phyloP scores from a whole-genome alignment of 306 rosid genomes.

The Carpinus fangiana region DNA sequence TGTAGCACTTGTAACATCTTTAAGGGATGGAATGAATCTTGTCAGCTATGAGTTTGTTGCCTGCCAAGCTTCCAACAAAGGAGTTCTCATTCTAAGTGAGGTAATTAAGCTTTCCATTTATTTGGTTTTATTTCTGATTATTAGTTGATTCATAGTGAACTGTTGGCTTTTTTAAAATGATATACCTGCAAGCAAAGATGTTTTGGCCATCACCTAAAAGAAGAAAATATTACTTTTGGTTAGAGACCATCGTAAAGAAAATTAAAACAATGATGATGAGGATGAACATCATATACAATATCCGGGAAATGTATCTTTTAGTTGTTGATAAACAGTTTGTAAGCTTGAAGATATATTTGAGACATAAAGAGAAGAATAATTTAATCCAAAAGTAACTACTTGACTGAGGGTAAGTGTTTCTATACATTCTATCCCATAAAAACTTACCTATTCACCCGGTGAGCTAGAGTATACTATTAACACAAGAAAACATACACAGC shows the following conservation, averaged over 20 bases:
- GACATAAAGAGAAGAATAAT: neutral
- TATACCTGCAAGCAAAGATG: no score
- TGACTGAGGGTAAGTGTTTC: no score
- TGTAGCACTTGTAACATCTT: constrained; percentile 93
- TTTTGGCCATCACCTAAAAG: no score
- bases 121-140: neutral
- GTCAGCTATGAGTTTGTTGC: constrained; percentile 97
- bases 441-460: neutral
- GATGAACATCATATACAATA: neutral
- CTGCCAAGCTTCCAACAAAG: constrained; percentile 92
- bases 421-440: neutral
- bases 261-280: neutral
- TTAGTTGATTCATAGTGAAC: neutral
- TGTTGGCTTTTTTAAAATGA: neutral
- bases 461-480: neutral
- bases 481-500: neutral
- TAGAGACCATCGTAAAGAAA: neutral
- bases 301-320: neutral
- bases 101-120: constrained; percentile 34
- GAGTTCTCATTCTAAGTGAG: constrained; percentile 97
- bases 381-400: neutral
- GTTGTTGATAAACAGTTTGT: neutral
- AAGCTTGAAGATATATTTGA: neutral
- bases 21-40: constrained; percentile 99
- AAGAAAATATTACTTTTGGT: neutral